Base-by-base conservation (phyloP, 2,329 filamentous ascomycete species). In the Sclerotinia nivalis region DNA sequence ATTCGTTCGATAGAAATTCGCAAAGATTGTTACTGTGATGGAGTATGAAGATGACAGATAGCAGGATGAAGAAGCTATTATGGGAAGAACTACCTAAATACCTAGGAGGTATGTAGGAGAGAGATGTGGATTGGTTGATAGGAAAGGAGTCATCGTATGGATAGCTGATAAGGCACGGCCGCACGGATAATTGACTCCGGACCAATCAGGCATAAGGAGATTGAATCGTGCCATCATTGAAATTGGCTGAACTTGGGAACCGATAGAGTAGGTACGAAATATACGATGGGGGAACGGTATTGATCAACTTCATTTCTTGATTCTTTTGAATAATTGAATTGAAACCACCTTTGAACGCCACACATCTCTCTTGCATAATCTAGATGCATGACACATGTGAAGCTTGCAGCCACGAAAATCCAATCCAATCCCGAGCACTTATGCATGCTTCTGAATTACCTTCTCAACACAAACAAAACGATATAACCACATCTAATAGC, bases 171-270 rank as follows among this genome's bases (percentile, higher is more conserved):
- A 68, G 55, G 13, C 31, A 20, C 45, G 61, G 49, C 31, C 31
- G 34, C 45, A 37, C 34, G 43, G 49, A 20, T 50, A 52, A 10
- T 49, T 22, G 34, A 49, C 25, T 18, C 22, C 22, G 25, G 20
- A 45, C 60, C 61, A 65, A 65, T 65, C 61, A 43, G n/a, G 10
- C 31, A 40, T 15, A 34, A 40, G 10, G 40, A 28, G 40, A 65
- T 52, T 22, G 31, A 65, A 52, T 65, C 61, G 34, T 65, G 47
- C 49, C 31, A 43, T 65, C 47, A 65, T 50, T 31, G 45, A 60
- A 60, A 43, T 43, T 43, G 15, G 40, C 47, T 49, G 20, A 49
- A 49, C 9, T 49, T 9, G 22, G 25, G 28, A 8, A 28, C 6
- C 28, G 25, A 28, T 28, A 10, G 10, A 54, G 50, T 18, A 20